Evolutionary conservation across 2,329 filamentous ascomycete species (phyloP), one percentile per base, ranked within the genome.

Genomic region (Aspergillus piperis): DNA sequence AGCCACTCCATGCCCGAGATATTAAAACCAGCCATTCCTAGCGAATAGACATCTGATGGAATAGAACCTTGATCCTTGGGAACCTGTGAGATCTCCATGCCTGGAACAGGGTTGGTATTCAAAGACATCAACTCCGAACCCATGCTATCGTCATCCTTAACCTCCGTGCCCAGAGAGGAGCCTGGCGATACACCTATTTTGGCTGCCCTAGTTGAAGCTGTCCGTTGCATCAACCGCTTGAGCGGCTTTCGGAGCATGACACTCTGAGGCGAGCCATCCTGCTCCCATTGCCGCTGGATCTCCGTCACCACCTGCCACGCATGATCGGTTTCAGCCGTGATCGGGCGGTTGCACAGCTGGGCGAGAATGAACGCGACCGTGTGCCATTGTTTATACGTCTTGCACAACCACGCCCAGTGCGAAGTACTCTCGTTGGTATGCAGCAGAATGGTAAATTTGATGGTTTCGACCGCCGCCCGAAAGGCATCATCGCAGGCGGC

Each of bases 371-470:
- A 84, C 1, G 82, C 83, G 38, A 85, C 77, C 3, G 81, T 80
- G 65, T 86, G 82, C 82, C 83, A 84, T 64, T 86, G 83, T 44
- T 84, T 80, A 56, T 84, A 84, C 4, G 82, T 84, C 52, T 78
- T 77, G 72, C 83, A 84, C 1, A 85, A 76, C 84, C 84, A 86
- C 13, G 79, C 77, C 83, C 83, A 86, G 57, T 82, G 81, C 70
- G 78, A 77, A 0, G 79, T 84, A 1, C 76, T 72, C 19, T 77
- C 74, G 63, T 90, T 86, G 0, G 80, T 84, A 62, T 88, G 84
- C 5, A 90, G 76, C 1, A 87, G 79, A 56, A 87, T 77, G 19
- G 82, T 83, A 68, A 87, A 84, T 70, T 91, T 88, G 27, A 90
- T 80, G 32, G 89, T 85, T 65, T 90, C 87, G 36, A 90, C 79